Conservation (phyloP, 163 green algal species). For the Prototheca wickerhamii region DNA sequence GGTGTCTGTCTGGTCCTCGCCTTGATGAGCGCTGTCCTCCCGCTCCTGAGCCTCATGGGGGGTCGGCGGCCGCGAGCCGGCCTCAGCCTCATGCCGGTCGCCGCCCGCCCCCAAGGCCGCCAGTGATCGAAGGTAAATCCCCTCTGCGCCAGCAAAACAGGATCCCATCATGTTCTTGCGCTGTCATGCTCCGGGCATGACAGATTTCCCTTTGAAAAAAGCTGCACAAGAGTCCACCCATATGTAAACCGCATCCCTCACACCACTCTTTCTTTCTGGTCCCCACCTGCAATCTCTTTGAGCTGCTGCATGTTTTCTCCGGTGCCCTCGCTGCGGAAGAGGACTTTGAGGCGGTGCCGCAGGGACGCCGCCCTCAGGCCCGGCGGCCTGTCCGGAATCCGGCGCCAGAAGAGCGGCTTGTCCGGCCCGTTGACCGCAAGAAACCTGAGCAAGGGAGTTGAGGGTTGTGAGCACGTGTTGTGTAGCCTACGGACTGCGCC, state of each 20-base stretch:
- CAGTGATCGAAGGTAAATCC: no score
- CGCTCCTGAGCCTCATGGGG: no score
- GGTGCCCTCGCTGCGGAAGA: background rate
- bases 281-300: background rate
- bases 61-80: no score
- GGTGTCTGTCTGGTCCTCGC: no score
- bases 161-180: no score
- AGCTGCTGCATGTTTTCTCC: background rate
- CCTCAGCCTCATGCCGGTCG: no score
- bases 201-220: no score
- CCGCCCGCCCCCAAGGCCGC: no score
- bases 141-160: no score
- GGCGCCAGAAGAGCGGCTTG: conserved; percentile 10
- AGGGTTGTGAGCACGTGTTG: no score
- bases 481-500: background rate
- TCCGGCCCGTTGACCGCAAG: conserved; percentile 1
- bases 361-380: conserved; percentile 8
- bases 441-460: background rate
- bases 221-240: background rate
- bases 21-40: no score
- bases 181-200: no score
- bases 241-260: background rate
- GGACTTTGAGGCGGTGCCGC: conserved; percentile 3
- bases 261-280: background rate
- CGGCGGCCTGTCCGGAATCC: background rate